Evolutionary conservation across 2,329 filamentous ascomycete species (phyloP), one percentile per base, ranked within the genome.

Genomic region (Ascosphaera apis): DNA sequence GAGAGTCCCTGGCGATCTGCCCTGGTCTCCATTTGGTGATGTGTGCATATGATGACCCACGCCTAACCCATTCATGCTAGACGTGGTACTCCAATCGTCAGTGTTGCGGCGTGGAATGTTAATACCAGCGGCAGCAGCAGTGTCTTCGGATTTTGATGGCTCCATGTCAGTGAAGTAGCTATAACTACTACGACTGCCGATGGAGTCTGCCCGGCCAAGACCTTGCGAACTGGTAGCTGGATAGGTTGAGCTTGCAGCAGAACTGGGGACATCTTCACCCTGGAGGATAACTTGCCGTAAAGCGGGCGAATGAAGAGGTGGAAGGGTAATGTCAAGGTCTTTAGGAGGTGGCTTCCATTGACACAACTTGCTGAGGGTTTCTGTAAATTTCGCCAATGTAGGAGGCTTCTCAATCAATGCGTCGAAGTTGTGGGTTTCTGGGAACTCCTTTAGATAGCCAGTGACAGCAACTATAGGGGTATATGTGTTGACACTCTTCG

Each of bases 381-480:
- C 84, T 0, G 75, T 82, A 35, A 98, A 57, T 55, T 95, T 95
- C 2, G 79, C 78, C 31, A 82, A 75, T 28, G 86, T 95, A 25
- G 91, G 91, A 17, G 88, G 88, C 56, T 98, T 98, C 55, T 98
- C 84, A 36, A 98, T 82, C 36, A 98, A 63, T 1, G 80, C 81
- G 52, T 95, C 84, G 49, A 98, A 98, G 54, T 93, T 81, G 56
- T 98, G 86, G 3, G 82, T 81, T 40, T 84, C 83, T 45, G 88
- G 84, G 2, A 98, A 64, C 50, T 98, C 88, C 52, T 95, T 95
- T n/a, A 98, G 62, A 53, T 98, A 98, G 4, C 88, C 86, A 3
- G 88, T 98, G 23, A 98, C 86, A 34, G 83, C 84, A 38, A 98
- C 82, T 41, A 98, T 91, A 0, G 88, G 88, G 0, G 88, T 98